Base-by-base conservation (phyloP, 2,329 filamentous ascomycete genomes). In the Penicillium sp. region DNA sequence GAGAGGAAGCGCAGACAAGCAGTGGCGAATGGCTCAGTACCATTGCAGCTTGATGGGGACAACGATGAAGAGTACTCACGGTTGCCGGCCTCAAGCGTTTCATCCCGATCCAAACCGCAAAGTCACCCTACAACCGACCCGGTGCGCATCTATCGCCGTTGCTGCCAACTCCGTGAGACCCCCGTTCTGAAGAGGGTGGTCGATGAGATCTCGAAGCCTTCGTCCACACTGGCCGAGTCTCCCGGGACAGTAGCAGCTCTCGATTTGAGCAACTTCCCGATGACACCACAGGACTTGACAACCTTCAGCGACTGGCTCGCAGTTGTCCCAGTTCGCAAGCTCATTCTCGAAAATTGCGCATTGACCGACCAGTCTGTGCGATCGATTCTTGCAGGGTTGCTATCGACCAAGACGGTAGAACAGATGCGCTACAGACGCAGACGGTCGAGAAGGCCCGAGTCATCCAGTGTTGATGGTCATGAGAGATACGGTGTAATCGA, bases 241-340 rank as follows among this genome's bases (percentile, higher is more conserved):
- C 84, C 86, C 0, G 92, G 92, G n/a, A 83, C 91, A 13, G 89
- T 97, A 1, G 85, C 86, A 51, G 90, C 87, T 69, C 78, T 99
- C 8, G 90, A 97, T 69, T 80, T 97, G 21, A 92, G 88, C 0
- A 90, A 90, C 14, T 95, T 94, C 60, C 87, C 87, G 70, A 82
- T 99, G 75, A 89, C 93, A 55, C 75, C 95, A 43, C 83, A 88
- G 2, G 94, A 99, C 69, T 81, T 96, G 24, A 75, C 92, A 47
- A 97, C 94, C 0, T 81, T 99, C 2, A 91, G 92, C 47, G 94
- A 99, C 70, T 99, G 93, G 80, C 81, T 99, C 39, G 93, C 94
- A 5, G 86, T 99, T 6, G 93, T 97, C 0, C 93, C 94, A 0
- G 87, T 97, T 2, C 88, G 90, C 62, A 91, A 95, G 66, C 76